Conservation (phyloP, 2,329 filamentous ascomycete species). For the Fusarium phyllophilum region DNA sequence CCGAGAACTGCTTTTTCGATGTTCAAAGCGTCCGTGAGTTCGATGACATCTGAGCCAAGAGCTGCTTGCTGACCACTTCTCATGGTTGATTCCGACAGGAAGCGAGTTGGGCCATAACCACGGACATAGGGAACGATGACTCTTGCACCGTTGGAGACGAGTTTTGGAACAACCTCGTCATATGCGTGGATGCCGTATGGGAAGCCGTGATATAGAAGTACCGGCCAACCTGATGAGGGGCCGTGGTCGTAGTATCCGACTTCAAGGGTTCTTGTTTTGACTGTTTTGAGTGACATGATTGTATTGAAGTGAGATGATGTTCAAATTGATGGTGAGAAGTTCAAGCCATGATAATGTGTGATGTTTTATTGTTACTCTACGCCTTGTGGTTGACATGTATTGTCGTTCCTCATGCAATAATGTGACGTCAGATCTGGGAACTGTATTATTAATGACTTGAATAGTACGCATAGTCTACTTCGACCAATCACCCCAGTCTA, state of each 20-base stretch:
- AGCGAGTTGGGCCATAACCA: background rate
- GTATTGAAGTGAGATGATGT: too few species aligned
- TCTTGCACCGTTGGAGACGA: background rate
- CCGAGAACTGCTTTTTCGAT: background rate
- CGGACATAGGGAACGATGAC: constrained; percentile 5
- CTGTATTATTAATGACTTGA: background rate
- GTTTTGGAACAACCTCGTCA: background rate
- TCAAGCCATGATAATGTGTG: rapidly evolving
- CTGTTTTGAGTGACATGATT: background rate
- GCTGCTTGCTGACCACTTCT: constrained; percentile 12
- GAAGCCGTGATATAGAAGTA: constrained; percentile 18
- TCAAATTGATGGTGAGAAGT: too few species aligned
- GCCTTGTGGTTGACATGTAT: constrained; percentile 6
- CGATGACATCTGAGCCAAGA: constrained; percentile 1
- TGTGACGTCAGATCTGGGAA: background rate
- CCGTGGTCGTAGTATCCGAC: constrained; percentile 8
- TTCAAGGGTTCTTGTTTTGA: background rate
- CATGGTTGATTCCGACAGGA: background rate
- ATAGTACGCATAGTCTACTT: background rate
- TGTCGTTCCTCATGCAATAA: too few species aligned
- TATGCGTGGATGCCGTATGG: constrained; percentile 12
- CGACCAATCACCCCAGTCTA: background rate
- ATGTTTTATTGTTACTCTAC: background rate
- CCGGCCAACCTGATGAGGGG: background rate
- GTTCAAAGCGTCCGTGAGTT: constrained; percentile 4